These are phyloP conservation scores for Sordariomycetes sp. DNA, from an alignment of 2,329 filamentous ascomycete species.

Conservation along the genomic window DNA sequence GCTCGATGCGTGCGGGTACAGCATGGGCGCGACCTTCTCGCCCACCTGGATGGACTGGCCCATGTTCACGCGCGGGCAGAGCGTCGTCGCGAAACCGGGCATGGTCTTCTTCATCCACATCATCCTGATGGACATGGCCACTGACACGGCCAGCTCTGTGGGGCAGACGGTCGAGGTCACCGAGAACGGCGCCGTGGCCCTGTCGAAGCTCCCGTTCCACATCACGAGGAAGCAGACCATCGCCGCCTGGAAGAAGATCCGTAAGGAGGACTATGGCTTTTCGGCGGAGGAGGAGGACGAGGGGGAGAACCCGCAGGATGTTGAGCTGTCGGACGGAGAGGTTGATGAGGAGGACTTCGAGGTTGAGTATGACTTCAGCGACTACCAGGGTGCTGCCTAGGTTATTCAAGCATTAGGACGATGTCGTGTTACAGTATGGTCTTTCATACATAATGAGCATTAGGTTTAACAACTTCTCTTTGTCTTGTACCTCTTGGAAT, in stretches of 20 bases:
- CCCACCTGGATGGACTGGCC: background rate
- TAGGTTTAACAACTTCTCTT: too few species aligned
- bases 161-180: background rate
- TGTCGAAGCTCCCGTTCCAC: background rate
- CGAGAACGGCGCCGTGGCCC: background rate
- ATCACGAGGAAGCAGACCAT: background rate
- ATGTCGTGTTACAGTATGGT: background rate
- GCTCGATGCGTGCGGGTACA: background rate
- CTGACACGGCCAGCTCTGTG: background rate
- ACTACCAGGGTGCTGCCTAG: background rate
- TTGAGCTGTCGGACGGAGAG: background rate
- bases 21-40: background rate
- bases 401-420: background rate
- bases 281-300: background rate
- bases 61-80: background rate
- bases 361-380: background rate
- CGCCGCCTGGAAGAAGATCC: background rate
- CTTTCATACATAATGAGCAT: background rate
- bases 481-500: too few species aligned
- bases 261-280: background rate
- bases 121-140: background rate
- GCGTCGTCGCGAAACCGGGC: background rate
- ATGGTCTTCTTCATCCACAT: background rate
- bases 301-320: background rate
- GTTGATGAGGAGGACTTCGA: background rate